phyloP scores from a whole-genome alignment of 1,284 basidiomycete species.

The Naganishia cerealis region DNA sequence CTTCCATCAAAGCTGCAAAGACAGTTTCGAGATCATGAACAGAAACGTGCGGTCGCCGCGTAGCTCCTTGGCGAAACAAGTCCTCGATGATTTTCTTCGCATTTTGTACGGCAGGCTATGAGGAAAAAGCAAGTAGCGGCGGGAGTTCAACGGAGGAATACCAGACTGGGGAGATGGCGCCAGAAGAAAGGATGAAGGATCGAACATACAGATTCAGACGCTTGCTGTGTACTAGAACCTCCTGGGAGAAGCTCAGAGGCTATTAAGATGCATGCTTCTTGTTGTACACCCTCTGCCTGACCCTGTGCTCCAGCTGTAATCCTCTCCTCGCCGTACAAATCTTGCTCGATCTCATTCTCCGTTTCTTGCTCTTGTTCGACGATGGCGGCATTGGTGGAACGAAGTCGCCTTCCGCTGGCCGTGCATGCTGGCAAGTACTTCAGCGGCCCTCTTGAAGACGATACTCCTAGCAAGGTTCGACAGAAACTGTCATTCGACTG shows the following conservation, averaged over 20 bases:
- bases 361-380: conserved; percentile 2
- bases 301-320: neutral
- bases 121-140: neutral
- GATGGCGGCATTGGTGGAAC: conserved; percentile 6
- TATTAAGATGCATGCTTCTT: neutral
- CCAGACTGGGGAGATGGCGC: neutral
- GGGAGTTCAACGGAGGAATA: too few relatives aligned
- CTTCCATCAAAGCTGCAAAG: conserved; percentile 24
- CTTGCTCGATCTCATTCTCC: conserved; percentile 7
- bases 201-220: neutral
- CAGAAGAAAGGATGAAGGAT: too few relatives aligned
- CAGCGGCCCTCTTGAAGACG: neutral
- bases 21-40: conserved; percentile 14
- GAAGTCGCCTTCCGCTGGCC: neutral
- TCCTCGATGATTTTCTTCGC: conserved; percentile 1
- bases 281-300: neutral
- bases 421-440: neutral
- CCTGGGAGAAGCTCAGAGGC: neutral
- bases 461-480: neutral
- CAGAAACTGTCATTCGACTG: neutral
- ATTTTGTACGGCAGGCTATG: conserved; percentile 2
- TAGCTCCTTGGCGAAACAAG: neutral
- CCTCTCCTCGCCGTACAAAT: neutral
- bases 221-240: neutral
- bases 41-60: conserved; percentile 10